Percentiles rank a stretch among this genome's conserved stretches.
These are phyloP conservation scores for Dryas drummondii DNA, from an alignment of 306 rosid genomes.

Conservation along the genomic window DNA sequence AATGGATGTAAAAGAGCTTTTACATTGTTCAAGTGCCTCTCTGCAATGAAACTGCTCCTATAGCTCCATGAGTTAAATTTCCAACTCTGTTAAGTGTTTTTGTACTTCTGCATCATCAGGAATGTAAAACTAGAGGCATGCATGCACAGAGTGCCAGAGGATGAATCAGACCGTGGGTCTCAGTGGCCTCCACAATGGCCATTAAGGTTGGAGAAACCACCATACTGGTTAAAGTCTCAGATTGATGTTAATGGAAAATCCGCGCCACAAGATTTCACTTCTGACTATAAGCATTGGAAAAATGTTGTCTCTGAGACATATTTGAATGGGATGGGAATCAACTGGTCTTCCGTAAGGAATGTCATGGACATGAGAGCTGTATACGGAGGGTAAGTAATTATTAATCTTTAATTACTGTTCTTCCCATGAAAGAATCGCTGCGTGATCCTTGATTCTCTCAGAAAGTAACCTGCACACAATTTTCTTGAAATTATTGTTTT, in stretches of 20 bases:
- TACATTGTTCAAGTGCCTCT: not conserved
- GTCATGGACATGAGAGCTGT: conserved; percentile 87
- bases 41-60: not conserved
- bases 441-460: not conserved
- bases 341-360: conserved; percentile 78
- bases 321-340: conserved; percentile 65
- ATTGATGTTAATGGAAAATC: conserved; percentile 57
- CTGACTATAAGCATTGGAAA: conserved; percentile 72
- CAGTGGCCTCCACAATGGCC: conserved; percentile 81
- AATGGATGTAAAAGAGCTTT: conserved; percentile 1
- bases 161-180: conserved; percentile 58
- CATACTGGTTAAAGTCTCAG: conserved; percentile 74
- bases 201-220: conserved; percentile 67
- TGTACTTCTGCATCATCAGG: conserved; percentile 45
- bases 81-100: not conserved
- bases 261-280: conserved; percentile 56
- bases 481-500: not conserved
- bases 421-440: not conserved
- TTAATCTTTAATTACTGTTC: conserved; percentile 12
- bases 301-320: conserved; percentile 60
- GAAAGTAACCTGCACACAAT: not conserved
- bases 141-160: conserved; percentile 63
- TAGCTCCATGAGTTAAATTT: not conserved
- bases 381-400: conserved; percentile 77
- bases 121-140: conserved; percentile 65